phyloP scores from a whole-genome alignment of 306 rosid genomes.

The Malus sieversii region DNA sequence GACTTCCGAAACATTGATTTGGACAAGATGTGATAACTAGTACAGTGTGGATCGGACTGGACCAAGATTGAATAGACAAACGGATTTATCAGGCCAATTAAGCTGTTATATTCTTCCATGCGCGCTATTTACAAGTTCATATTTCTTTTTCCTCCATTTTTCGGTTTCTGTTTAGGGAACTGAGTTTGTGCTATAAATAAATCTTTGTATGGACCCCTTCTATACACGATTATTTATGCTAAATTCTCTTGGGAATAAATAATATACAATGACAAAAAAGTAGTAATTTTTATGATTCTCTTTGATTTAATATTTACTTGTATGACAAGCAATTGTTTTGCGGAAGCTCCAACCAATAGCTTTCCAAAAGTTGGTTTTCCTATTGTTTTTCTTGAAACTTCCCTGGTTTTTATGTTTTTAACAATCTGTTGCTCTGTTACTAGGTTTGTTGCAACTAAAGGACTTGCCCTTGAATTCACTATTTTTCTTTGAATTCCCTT shows the following conservation, averaged over 20 bases:
- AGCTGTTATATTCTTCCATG: background rate
- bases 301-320: no score
- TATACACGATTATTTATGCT: background rate
- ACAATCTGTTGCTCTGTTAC: no score
- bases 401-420: no score
- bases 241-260: background rate
- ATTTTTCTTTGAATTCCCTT: background rate
- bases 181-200: slow-evolving; percentile 16
- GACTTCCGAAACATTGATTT: slow-evolving; percentile 41
- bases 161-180: background rate
- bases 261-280: no score
- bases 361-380: no score
- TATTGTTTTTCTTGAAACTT: no score
- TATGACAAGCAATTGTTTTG: no score
- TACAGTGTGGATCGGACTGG: slow-evolving; percentile 2
- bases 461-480: background rate
- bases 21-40: slow-evolving; percentile 20
- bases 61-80: slow-evolving; percentile 9
- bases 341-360: no score
- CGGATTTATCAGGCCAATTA: background rate
- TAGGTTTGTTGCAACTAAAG: background rate
- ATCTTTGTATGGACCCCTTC: slow-evolving; percentile 11
- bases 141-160: background rate
- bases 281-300: no score
- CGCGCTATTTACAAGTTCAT: background rate